Base-by-base conservation (phyloP, 2,329 filamentous ascomycete genomes). In the Fonsecaea erecta region DNA sequence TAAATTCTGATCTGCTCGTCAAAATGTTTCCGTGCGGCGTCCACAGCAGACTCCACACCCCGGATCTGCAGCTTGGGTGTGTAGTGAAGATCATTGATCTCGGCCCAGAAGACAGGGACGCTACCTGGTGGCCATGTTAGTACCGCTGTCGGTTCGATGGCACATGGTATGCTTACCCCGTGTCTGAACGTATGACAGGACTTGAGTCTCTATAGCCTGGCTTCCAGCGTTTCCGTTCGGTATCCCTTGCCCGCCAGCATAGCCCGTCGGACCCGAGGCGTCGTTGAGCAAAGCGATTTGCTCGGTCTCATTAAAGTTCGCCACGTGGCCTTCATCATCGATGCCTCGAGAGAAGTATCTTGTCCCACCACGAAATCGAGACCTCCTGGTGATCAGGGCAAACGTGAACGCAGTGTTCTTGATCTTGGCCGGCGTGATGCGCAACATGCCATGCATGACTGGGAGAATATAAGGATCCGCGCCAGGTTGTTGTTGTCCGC, bases 301-400 rank as follows among this genome's bases (percentile, higher is more conserved):
- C 76, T 99, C 95, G 0, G 95, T 98, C 82, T 99, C 95, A 75
- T 99, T 99, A 84, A 94, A 99, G 77, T 99, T 99, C 70, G 95
- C 92, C n/a, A 95, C 95, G 76, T 98, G 88, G 26, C 95, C 95
- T 67, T 95, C 84, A 70, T 97, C 93, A 75, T 99, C 94, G 53
- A 98, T 87, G 58, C 95, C 95, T 70, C 95, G 88, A 1, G 95
- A 96, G 76, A 99, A 95, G 80, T 97, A 98, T 75, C 96, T 85
- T 16, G 95, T 98, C 52, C 95, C 95, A 37, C 89, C 93, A 68
- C 94, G 87, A 77, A 95, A 89, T 71, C 96, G 86, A 24, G 93
- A 97, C 72, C 95, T 87, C 68, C 95, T 86, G 28, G 94, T 96
- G 73, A 98, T 94, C 57, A 99, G 85, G 40, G 89, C 87, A 71